Evolutionary conservation across 2,329 filamentous ascomycete genomes (phyloP).

Genomic region (Fusarium staphyleae): DNA sequence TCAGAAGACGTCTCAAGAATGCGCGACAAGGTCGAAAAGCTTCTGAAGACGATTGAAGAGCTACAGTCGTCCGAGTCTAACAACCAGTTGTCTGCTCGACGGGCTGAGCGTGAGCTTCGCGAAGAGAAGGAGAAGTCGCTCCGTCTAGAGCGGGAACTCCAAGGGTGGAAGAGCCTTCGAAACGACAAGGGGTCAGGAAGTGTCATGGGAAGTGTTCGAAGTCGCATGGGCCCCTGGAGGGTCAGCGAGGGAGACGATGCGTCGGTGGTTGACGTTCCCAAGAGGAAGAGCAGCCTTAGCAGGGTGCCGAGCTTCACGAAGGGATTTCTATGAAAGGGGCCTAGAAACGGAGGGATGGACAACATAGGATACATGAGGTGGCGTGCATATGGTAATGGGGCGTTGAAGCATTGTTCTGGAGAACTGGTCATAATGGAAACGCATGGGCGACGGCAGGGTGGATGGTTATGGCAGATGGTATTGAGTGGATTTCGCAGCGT

Average conservation of each 20-base stretch:
- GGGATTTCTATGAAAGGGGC: conserved; percentile 69
- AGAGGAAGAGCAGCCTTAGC: conserved; percentile 70
- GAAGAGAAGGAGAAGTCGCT: conserved; percentile 86
- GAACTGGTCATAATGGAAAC: conserved; percentile 20
- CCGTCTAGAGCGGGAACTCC: conserved; percentile 86
- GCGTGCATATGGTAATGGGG: conserved; percentile 30
- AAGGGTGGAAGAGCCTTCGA: conserved; percentile 80
- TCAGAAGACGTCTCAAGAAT: conserved; percentile 84
- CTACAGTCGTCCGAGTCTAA: conserved; percentile 86
- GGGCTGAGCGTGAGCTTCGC: conserved; percentile 87
- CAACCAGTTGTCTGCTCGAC: conserved; percentile 80
- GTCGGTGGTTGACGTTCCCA: conserved; percentile 60
- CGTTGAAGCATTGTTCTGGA: conserved; percentile 38
- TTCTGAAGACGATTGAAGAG: conserved; percentile 91
- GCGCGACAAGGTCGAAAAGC: conserved; percentile 88
- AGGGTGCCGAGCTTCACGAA: conserved; percentile 75
- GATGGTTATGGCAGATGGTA: conserved; percentile 19
- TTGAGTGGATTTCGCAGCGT: conserved; percentile 16
- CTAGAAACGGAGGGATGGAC: conserved; percentile 1
- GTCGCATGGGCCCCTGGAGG: conserved; percentile 46
- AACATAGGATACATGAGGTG: conserved; percentile 24
- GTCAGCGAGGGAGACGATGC: conserved; percentile 51
- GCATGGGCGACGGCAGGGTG: conserved; percentile 16
- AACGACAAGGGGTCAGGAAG: conserved; percentile 62
- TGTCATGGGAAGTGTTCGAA: conserved; percentile 57